A percentile compares a stretch with the other conserved stretches of the same genome.
Evolutionary conservation across 2,329 filamentous ascomycete genomes (phyloP).

Genomic region (Colletotrichum melonis): DNA sequence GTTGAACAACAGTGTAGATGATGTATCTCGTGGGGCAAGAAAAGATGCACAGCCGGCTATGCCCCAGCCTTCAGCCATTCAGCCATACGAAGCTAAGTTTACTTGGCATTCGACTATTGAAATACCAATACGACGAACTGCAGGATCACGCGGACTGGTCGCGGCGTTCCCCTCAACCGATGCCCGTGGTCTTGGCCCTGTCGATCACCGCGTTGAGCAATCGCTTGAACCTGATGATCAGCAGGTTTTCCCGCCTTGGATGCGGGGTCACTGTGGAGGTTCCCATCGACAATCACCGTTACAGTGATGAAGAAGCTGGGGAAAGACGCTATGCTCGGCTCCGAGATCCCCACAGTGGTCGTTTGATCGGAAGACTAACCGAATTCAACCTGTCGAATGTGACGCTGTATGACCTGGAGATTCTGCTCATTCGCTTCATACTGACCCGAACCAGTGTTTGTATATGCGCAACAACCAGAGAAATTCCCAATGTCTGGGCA

Average conservation of each 20-base stretch:
- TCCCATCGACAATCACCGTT: neutral
- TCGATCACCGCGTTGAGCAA: neutral
- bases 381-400: neutral
- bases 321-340: neutral
- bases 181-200: neutral
- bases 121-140: neutral
- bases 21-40: too few relatives aligned
- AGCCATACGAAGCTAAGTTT: neutral
- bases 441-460: neutral
- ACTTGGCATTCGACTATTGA: neutral
- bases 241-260: neutral
- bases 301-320: neutral
- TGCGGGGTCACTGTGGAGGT: neutral
- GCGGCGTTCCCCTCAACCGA: neutral
- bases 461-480: slow-evolving; percentile 5
- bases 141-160: neutral
- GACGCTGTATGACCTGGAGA: neutral
- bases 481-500: neutral
- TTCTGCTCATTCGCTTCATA: neutral
- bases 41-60: too few relatives aligned
- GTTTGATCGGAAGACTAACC: neutral
- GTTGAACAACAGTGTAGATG: too few relatives aligned
- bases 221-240: neutral
- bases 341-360: slow-evolving; percentile 2
- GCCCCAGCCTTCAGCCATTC: neutral